Conservation (phyloP, 176 grass and related monocot species). For the Oryza nivara region DNA sequence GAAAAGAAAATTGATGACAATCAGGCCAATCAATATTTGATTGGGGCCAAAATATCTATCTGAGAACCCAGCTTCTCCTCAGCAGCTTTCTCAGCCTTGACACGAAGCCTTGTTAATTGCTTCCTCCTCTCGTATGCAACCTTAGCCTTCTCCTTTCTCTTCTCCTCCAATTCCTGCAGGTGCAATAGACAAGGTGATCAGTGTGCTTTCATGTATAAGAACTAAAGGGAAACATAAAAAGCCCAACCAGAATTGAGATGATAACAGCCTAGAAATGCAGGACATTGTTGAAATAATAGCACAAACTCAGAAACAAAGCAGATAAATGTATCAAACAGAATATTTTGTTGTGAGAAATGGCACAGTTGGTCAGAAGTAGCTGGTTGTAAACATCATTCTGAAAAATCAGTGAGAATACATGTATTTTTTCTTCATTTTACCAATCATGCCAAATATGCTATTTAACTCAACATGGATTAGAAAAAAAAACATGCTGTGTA, state of each 20-base stretch:
- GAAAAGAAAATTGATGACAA: too few species aligned
- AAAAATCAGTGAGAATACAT: slow-evolving; percentile 7
- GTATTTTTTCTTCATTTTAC: neutral
- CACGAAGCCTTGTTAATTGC: slow-evolving; percentile 53
- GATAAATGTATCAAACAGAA: neutral
- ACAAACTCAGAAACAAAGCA: neutral
- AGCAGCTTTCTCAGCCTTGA: slow-evolving; percentile 54
- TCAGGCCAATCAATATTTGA: too few species aligned
- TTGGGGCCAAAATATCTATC: too few species aligned
- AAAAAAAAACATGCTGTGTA: neutral
- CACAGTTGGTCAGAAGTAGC: neutral
- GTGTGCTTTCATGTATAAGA: neutral
- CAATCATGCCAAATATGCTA: neutral
- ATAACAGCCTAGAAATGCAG: neutral
- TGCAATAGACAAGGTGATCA: neutral
- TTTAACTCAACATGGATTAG: neutral
- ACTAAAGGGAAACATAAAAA: neutral
- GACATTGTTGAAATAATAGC: neutral
- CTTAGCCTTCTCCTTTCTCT: slow-evolving; percentile 57
- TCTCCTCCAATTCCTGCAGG: slow-evolving; percentile 57
- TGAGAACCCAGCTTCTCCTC: slow-evolving; percentile 63
- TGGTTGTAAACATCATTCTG: neutral
- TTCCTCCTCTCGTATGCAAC: slow-evolving; percentile 68
- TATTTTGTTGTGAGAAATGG: neutral
- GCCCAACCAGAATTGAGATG: neutral